A percentile compares a stretch with the other conserved stretches of the same genome.
These are phyloP conservation scores for Aquilaria agallochum DNA, from an alignment of 441 rosid species.

Conservation along the genomic window DNA sequence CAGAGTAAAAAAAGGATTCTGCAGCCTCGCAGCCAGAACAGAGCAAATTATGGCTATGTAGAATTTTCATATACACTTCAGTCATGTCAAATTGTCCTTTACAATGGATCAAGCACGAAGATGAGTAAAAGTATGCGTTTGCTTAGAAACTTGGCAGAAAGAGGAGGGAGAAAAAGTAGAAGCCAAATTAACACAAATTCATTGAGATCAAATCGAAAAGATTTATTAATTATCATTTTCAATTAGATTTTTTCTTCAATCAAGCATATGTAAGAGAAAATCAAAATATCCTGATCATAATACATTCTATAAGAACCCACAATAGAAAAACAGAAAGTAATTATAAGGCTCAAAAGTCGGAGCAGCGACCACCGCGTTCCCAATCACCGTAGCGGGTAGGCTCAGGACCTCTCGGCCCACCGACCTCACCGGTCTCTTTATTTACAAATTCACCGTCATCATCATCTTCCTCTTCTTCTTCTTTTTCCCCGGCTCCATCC, in stretches of 20 bases:
- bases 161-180: not conserved
- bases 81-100: not conserved
- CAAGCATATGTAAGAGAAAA: not conserved
- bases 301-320: too few species aligned
- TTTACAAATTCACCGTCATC: slow-evolving; percentile 29
- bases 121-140: not conserved
- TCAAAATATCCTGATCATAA: too few species aligned
- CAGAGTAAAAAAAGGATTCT: slow-evolving; percentile 1
- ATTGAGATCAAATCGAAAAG: not conserved
- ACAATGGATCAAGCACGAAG: not conserved
- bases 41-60: too few species aligned
- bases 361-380: slow-evolving; percentile 91
- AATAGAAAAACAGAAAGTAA: not conserved
- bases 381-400: slow-evolving; percentile 97
- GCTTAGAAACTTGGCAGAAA: too few species aligned
- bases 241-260: not conserved
- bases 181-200: too few species aligned
- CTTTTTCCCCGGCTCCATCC: not conserved
- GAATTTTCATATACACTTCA: too few species aligned
- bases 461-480: slow-evolving; percentile 6
- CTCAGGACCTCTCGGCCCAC: slow-evolving; percentile 83
- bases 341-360: slow-evolving; percentile 49
- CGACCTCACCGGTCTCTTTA: slow-evolving; percentile 68
- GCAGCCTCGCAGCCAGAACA: too few species aligned
- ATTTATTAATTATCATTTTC: not conserved